Percentiles rank a stretch among this genome's conserved stretches.
Evolutionary conservation across 441 rosid genomes (phyloP).

Genomic region (Sinapis alba): DNA sequence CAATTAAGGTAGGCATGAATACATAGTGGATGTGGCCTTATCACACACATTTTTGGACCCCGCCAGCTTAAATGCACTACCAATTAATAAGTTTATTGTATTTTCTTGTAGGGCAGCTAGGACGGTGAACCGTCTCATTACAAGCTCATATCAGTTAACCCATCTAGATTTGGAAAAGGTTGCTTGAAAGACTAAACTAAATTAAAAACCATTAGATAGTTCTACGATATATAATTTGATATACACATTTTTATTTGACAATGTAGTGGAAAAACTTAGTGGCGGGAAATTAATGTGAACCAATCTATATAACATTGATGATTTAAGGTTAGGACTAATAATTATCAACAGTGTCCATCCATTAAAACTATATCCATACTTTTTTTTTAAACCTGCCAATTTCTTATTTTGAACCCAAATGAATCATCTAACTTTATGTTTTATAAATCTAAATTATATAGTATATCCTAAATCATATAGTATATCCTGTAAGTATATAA

Average conservation of each 20-base stretch:
- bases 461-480: background rate
- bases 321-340: background rate
- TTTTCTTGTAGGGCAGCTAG: background rate
- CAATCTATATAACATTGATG: background rate
- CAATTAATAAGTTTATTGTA: background rate
- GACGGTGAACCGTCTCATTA: background rate
- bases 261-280: background rate
- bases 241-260: background rate
- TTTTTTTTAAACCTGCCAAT: background rate
- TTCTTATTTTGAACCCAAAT: background rate
- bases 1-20: conserved; percentile 25
- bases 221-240: background rate
- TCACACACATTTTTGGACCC: conserved; percentile 26
- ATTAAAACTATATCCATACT: background rate
- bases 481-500: background rate
- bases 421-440: background rate
- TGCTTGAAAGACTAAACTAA: background rate
- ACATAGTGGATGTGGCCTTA: conserved; percentile 19
- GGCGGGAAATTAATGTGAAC: background rate
- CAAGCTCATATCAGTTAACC: background rate
- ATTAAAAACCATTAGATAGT: background rate
- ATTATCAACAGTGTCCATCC: background rate
- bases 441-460: background rate
- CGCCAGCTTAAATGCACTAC: background rate
- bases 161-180: background rate